phyloP scores from a whole-genome alignment of 2,329 filamentous ascomycete species.

The Microdochium bolleyi region DNA sequence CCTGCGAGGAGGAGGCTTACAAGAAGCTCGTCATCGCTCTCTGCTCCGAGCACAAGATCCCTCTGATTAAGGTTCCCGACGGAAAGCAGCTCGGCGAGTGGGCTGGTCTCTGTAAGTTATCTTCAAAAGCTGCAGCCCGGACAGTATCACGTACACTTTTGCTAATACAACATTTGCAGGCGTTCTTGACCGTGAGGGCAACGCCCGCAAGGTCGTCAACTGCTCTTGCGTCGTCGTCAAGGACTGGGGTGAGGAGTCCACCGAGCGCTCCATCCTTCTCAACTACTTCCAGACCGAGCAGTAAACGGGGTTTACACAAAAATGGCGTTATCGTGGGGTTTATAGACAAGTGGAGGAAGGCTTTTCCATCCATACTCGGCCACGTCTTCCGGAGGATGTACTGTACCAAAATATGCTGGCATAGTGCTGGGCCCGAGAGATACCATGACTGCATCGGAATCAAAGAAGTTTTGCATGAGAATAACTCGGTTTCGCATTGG shows the following conservation, averaged over 20 bases:
- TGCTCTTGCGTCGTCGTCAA: constrained; percentile 99
- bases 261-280: constrained; percentile 97
- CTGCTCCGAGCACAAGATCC: constrained; percentile 99
- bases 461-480: constrained; percentile 26
- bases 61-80: constrained; percentile 98
- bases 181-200: constrained; percentile 97
- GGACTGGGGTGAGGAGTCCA: constrained; percentile 99
- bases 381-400: constrained; percentile 14
- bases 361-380: constrained; percentile 14
- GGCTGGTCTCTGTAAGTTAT: constrained; percentile 92
- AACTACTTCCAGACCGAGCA: constrained; percentile 99
- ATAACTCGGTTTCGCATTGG: background rate
- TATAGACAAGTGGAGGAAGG: constrained; percentile 16
- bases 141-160: background rate
- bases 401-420: constrained; percentile 1
- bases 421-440: constrained; percentile 1
- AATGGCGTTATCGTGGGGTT: constrained; percentile 21
- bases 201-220: constrained; percentile 99
- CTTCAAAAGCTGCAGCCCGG: background rate
- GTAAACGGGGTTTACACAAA: constrained; percentile 32
- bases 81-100: constrained; percentile 99
- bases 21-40: constrained; percentile 99
- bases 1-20: constrained; percentile 99
- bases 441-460: constrained; percentile 22
- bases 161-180: constrained; percentile 45